Base-by-base conservation (phyloP, 306 rosid genomes). In the Senna tora region DNA sequence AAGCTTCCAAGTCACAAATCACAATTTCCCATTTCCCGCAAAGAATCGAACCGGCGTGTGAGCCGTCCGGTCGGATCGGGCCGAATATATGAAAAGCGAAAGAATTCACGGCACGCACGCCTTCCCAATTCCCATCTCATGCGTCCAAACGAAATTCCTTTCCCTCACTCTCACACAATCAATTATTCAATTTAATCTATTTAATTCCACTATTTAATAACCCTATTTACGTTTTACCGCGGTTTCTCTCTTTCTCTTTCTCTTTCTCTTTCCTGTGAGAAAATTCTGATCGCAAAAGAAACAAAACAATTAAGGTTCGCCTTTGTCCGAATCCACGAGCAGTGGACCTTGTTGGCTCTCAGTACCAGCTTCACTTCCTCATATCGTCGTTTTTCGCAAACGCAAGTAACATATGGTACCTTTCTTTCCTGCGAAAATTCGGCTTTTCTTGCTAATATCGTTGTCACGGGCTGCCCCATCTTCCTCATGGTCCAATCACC, bases 111-210 rank as follows among this genome's bases (percentile, higher is more conserved):
- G 81, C 71, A 36, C 6, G 38, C 6, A 33, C 8, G 39, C 8
- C 39, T 36, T 7, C 8, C 6, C 39, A 36, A 36, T 25, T 25
- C 30, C 30, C 30, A 25, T 25, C 30, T 25, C 49, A 81, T 69
- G 68, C 75, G 9, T 4, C 16, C 63, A 42, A 59, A 74, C 81
- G 69, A 86, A 87, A 88, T 87, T 85, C 96, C 79, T 92, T 87
- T 64, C 92, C 86, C 84, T 87, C 81, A 30, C 74, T 86, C 9
- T 42, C 67, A 38, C 65, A 59, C 65, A 59, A 59, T n/a, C n/a
- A n/a, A n/a, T n/a, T n/a, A n/a, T 59, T n/a, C 22, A 32, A 42
- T 42, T 42, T 11, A 50, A 58, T 16, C 3, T 32, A 34, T 65
- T 71, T 65, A 28, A 63, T 25, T 55, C 22, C 8, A 36, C 8